These are phyloP conservation scores for Capsicum pubescens DNA, from an alignment of 257 asterid species.

Conservation along the genomic window DNA sequence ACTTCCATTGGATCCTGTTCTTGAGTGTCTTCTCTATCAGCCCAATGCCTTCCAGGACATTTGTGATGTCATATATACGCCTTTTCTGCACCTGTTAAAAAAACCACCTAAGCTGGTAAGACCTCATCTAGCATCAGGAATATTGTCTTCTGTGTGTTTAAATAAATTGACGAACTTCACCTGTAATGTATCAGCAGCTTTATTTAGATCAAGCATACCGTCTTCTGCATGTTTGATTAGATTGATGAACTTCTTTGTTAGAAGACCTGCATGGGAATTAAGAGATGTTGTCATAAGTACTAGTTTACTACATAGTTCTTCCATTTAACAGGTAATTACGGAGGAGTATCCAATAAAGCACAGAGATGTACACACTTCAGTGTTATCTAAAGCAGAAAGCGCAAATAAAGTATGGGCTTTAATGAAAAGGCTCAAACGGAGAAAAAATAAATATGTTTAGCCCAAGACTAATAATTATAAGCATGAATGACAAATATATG, in stretches of 20 bases:
- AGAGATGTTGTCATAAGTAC: neutral
- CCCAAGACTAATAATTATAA: too few species aligned
- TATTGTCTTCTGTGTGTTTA: constrained; percentile 88
- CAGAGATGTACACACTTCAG: neutral
- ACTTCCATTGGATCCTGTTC: constrained; percentile 99
- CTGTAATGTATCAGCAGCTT: constrained; percentile 94
- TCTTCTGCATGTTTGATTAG: constrained; percentile 92
- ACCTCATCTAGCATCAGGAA: constrained; percentile 29
- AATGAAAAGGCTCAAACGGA: too few species aligned
- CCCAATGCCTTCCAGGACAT: constrained; percentile 97
- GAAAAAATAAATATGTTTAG: too few species aligned
- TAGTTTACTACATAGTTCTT: constrained; percentile 2
- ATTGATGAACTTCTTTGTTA: constrained; percentile 91
- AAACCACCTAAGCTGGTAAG: constrained; percentile 39
- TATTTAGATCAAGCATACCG: constrained; percentile 93
- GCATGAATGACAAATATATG: too few species aligned
- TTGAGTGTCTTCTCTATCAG: constrained; percentile 94
- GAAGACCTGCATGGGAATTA: constrained; percentile 62
- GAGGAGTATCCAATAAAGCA: constrained; percentile 2
- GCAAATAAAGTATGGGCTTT: too few species aligned
- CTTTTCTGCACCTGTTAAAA: constrained; percentile 87
- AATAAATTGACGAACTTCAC: constrained; percentile 88
- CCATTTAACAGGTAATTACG: neutral
- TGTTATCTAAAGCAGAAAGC: too few species aligned
- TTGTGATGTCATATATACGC: constrained; percentile 97